A percentile compares a stretch with the other conserved stretches of the same genome.
phyloP scores from a whole-genome alignment of 805 yeast species.

The Starmera amethionina region DNA sequence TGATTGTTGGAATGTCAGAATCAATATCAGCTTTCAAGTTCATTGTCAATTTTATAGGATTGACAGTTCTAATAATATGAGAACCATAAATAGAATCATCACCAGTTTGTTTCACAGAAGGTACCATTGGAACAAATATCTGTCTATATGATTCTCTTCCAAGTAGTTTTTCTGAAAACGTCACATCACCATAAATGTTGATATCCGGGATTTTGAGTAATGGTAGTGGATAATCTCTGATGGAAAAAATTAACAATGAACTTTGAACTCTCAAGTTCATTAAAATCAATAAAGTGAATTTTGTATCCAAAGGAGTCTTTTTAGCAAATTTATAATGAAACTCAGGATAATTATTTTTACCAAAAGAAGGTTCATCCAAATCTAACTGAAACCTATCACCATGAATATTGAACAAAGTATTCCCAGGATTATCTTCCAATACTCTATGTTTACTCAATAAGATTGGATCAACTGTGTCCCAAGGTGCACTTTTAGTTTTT shows the following conservation, averaged over 20 bases:
- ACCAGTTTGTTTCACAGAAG: slow-evolving; percentile 18
- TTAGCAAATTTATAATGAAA: slow-evolving; percentile 32
- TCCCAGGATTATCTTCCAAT: slow-evolving; percentile 21
- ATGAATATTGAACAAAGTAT: not conserved
- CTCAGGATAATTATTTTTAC: slow-evolving; percentile 17
- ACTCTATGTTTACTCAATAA: slow-evolving; percentile 11
- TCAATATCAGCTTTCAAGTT: slow-evolving; percentile 36
- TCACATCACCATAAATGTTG: slow-evolving; percentile 36
- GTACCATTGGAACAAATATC: slow-evolving; percentile 50
- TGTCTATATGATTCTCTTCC: slow-evolving; percentile 34
- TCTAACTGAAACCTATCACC: slow-evolving; percentile 15
- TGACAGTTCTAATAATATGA: slow-evolving; percentile 50
- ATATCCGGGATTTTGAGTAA: slow-evolving; percentile 36
- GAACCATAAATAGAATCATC: slow-evolving; percentile 47
- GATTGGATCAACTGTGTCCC: slow-evolving; percentile 1
- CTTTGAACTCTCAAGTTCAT: slow-evolving; percentile 35
- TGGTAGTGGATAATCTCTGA: slow-evolving; percentile 52
- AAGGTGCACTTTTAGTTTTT: not conserved
- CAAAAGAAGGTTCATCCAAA: slow-evolving; percentile 23
- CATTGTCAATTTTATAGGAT: slow-evolving; percentile 47
- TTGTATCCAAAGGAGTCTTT: slow-evolving; percentile 41
- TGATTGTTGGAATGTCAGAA: slow-evolving; percentile 37
- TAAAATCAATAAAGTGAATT: slow-evolving; percentile 48
- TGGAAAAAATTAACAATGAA: slow-evolving; percentile 30
- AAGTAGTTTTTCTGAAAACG: slow-evolving; percentile 47